Percentiles rank a stretch among this genome's conserved stretches.
Conservation (phyloP, 1,284 basidiomycete genomes). For the Boletellus deceptivus region DNA sequence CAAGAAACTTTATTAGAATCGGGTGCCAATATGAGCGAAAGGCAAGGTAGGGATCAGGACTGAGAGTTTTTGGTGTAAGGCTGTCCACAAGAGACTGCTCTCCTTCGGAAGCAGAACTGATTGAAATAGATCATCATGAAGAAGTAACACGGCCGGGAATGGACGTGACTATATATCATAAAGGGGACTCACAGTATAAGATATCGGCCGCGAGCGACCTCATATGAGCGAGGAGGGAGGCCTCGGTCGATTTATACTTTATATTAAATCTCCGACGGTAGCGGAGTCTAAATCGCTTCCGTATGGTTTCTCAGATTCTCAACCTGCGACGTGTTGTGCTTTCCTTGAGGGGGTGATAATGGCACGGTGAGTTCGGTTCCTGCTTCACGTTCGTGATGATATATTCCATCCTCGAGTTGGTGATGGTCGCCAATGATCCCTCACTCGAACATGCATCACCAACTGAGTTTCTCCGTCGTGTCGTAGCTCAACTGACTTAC, state of each 20-base stretch:
- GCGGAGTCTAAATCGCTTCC: constrained; percentile 10
- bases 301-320: background rate
- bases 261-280: constrained; percentile 11
- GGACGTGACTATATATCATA: background rate
- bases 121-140: constrained; percentile 52
- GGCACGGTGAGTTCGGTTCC: constrained; percentile 20
- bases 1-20: background rate
- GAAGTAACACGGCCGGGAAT: background rate
- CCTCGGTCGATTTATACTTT: background rate
- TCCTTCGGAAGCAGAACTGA: constrained; percentile 86
- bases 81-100: constrained; percentile 71
- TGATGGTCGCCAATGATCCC: constrained; percentile 64
- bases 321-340: background rate
- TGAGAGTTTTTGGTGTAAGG: constrained; percentile 54
- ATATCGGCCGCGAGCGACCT: background rate
- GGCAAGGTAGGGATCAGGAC: constrained; percentile 41
- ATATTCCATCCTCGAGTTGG: constrained; percentile 63
- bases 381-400: constrained; percentile 50
- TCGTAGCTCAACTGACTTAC: constrained; percentile 9
- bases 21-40: background rate
- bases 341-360: too few relatives aligned
- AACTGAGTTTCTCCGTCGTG: constrained; percentile 49
- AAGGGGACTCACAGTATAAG: constrained; percentile 11
- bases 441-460: constrained; percentile 80
- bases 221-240: too few relatives aligned